Base-by-base conservation (phyloP, 768 basidiomycete genomes). In the Amanita polypyramis region DNA sequence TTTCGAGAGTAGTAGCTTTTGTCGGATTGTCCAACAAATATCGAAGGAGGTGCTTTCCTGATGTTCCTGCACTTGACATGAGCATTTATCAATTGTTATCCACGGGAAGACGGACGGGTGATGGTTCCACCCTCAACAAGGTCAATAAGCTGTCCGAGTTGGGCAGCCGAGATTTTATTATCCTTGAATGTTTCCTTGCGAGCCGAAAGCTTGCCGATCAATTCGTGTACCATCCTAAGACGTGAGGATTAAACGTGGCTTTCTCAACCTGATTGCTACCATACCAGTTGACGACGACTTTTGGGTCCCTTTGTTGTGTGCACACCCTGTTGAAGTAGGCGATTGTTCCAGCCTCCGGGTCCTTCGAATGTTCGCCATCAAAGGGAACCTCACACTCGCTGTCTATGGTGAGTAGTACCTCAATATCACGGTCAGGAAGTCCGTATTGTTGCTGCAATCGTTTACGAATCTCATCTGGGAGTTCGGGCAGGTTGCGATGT, bases 251-350 rank as follows among this genome's bases (percentile, higher is more conserved):
- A 19, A 15, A 23, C 12, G 7, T 20, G 23, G 40, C 55, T 67
- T 14, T 15, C 14, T 19, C 6, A 46, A 47, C 27, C n/a, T 25
- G 6, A 15, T 17, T 19, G 11, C 36, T 25, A 25, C 60, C 76
- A 52, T 49, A 92, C 95, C 93, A 98, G 59, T 97, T 97, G 14
- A 84, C 74, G 12, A 82, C 87, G 3, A 73, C 64, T 56, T 82
- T 85, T 0, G 87, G 78, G 50, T 85, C 74, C 43, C 85, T 66
- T 9, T 66, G 68, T 23, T 60, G 49, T 19, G 74, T 66, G 35
- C 91, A 80, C 5, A 77, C 57, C n/a, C 53, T 65, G 57, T 96
- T 89, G 58, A 96, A 98, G 63, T 87, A 98, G 3, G 70, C 65
- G 2, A 95, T 73, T 1, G 81, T 86, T 5, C 79, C 76, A 19